phyloP scores from a whole-genome alignment of 2,329 filamentous ascomycete genomes.

The Magnaporthiopsis rhizophila region DNA sequence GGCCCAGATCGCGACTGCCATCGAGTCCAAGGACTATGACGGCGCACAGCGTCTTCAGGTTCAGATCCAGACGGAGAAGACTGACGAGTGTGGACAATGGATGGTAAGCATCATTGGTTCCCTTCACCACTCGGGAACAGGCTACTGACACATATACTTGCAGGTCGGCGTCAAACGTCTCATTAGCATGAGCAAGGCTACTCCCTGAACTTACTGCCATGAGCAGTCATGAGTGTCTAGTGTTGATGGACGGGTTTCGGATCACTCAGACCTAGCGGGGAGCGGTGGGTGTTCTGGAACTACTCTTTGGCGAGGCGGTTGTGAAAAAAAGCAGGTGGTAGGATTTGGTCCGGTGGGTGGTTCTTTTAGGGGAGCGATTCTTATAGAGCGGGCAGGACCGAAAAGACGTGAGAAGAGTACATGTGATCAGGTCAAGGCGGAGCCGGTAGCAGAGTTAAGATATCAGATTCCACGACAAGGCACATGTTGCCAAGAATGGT shows the following conservation, averaged over 20 bases:
- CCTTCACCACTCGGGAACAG: background rate
- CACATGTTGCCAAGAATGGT: too few species aligned
- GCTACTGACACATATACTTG: background rate
- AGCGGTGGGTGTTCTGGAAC: background rate
- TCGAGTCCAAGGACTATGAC: conserved; percentile 63
- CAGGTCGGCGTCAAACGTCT: conserved; percentile 56
- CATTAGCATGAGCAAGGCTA: conserved; percentile 56
- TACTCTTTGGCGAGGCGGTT: background rate
- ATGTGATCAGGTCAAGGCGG: background rate
- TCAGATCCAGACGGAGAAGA: conserved; percentile 68
- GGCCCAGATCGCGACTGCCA: conserved; percentile 53
- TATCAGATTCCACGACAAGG: too few species aligned
- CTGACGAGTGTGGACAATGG: conserved; percentile 76
- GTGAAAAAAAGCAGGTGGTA: background rate
- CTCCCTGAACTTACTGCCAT: conserved; percentile 25
- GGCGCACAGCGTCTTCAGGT: conserved; percentile 61
- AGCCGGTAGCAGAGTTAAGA: background rate
- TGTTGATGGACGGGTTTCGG: background rate
- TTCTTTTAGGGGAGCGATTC: background rate
- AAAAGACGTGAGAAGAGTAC: background rate
- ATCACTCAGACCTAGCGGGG: background rate
- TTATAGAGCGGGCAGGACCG: background rate
- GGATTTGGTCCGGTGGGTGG: background rate
- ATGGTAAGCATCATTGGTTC: conserved; percentile 53
- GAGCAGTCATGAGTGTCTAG: background rate